A percentile compares a stretch with the other conserved stretches of the same genome.
Conservation (phyloP, 78 protist species). For the Dictyostelium brefeldianum region DNA sequence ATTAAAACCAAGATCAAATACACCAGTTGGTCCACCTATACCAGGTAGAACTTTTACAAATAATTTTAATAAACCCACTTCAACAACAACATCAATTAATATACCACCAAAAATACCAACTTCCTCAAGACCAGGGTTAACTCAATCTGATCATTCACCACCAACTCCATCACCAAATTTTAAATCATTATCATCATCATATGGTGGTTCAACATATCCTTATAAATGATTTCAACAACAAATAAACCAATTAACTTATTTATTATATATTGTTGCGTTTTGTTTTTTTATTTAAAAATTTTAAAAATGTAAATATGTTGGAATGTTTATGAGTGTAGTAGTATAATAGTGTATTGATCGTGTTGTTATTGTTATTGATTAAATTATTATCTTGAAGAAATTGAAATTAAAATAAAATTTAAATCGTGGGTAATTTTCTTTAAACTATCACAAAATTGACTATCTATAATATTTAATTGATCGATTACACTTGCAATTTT, state of each 20-base stretch:
- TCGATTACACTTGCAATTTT: not conserved
- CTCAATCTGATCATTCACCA: not conserved
- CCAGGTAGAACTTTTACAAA: not conserved
- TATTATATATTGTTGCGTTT: too few species aligned
- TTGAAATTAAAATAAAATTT: slow-evolving; percentile 28
- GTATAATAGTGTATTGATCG: not conserved
- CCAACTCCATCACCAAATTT: not conserved
- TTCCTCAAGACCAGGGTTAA: not conserved
- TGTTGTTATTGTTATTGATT: not conserved
- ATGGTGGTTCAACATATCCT: not conserved
- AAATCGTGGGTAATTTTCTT: slow-evolving; percentile 27
- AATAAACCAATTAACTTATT: not conserved
- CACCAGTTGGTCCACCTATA: not conserved
- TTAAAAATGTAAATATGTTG: not conserved
- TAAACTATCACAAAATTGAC: not conserved
- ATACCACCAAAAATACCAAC: slow-evolving; percentile 12
- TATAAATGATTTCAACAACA: not conserved
- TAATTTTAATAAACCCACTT: not conserved
- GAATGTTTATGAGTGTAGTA: too few species aligned
- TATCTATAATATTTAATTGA: not conserved
- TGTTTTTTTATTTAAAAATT: not conserved
- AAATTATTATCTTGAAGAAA: slow-evolving; percentile 16
- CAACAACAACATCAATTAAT: slow-evolving; percentile 2
- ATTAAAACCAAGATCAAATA: not conserved
- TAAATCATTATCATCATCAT: not conserved